A percentile compares a stretch with the other conserved stretches of the same genome.
phyloP scores from a whole-genome alignment of 1,139 yeast species.

The Groenewaldozyma sp. region DNA sequence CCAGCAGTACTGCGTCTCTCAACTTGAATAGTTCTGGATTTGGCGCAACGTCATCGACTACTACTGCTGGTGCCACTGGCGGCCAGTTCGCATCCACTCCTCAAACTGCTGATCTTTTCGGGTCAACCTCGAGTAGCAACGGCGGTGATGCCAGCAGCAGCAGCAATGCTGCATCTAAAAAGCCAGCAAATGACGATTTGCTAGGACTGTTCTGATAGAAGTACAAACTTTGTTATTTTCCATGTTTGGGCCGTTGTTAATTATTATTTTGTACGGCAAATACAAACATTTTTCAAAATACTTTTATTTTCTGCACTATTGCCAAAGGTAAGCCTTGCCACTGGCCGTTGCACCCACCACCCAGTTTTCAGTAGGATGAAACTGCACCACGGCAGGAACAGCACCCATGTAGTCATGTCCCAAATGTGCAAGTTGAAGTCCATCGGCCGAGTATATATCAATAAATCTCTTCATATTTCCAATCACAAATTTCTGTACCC shows the following conservation, averaged over 20 bases:
- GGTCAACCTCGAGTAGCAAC: too few species aligned
- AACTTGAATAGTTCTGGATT: too few species aligned
- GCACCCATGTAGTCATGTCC: slow-evolving; percentile 58
- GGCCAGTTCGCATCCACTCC: too few species aligned
- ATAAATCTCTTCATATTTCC: slow-evolving; percentile 87
- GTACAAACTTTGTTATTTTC: neutral
- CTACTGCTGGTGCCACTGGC: too few species aligned
- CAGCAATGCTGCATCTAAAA: slow-evolving; percentile 4
- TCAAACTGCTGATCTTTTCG: too few species aligned
- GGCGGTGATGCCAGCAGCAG: neutral
- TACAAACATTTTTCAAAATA: neutral
- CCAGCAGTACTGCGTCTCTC: too few species aligned
- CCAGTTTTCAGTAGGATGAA: slow-evolving; percentile 88
- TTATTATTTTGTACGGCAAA: too few species aligned
- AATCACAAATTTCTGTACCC: slow-evolving; percentile 73
- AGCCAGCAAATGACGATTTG: slow-evolving; percentile 40
- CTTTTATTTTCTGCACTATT: slow-evolving; percentile 5
- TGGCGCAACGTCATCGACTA: too few species aligned
- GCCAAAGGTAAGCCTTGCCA: slow-evolving; percentile 66
- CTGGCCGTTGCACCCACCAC: slow-evolving; percentile 88
- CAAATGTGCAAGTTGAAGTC: slow-evolving; percentile 69
- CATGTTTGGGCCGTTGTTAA: too few species aligned
- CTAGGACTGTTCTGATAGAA: slow-evolving; percentile 43
- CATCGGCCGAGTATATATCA: slow-evolving; percentile 70
- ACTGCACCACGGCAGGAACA: slow-evolving; percentile 78